These are phyloP conservation scores for Podospora fimiseda DNA, from an alignment of 495 filamentous ascomycete genomes.

Conservation along the genomic window DNA sequence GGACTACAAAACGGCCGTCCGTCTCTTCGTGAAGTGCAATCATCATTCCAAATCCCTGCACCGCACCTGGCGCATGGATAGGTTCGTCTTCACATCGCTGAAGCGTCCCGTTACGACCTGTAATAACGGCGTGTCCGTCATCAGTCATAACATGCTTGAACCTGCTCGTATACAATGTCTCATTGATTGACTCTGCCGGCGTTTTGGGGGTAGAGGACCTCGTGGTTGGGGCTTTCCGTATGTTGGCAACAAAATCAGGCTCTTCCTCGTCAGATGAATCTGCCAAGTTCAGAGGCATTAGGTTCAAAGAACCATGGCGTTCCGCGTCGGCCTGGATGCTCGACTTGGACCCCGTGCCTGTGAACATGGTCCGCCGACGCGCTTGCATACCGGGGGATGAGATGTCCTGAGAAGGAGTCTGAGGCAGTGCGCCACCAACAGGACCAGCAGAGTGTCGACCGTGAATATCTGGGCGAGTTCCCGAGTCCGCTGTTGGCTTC, in stretches of 20 bases:
- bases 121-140: conserved; percentile 79
- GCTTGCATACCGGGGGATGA: neutral
- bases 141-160: conserved; percentile 77
- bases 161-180: conserved; percentile 52
- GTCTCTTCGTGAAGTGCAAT: conserved; percentile 68
- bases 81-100: conserved; percentile 90
- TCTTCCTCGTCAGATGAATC: conserved; percentile 31
- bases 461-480: neutral
- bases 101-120: conserved; percentile 63
- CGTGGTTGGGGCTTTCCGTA: conserved; percentile 8
- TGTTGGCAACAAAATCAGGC: conserved; percentile 5
- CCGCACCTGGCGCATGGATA: conserved; percentile 85
- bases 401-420: neutral
- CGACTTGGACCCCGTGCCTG: conserved; percentile 20
- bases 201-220: conserved; percentile 17
- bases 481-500: neutral
- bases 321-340: conserved; percentile 27
- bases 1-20: conserved; percentile 62
- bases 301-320: conserved; percentile 11
- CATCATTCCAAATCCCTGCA: conserved; percentile 78
- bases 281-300: conserved; percentile 27
- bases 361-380: conserved; percentile 18
- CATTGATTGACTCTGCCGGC: conserved; percentile 27
- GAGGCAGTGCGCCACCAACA: neutral
- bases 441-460: neutral